Evolutionary conservation across 192 early-diverging fungal species (phyloP).

Genomic region (Coemansia brasiliensis): DNA sequence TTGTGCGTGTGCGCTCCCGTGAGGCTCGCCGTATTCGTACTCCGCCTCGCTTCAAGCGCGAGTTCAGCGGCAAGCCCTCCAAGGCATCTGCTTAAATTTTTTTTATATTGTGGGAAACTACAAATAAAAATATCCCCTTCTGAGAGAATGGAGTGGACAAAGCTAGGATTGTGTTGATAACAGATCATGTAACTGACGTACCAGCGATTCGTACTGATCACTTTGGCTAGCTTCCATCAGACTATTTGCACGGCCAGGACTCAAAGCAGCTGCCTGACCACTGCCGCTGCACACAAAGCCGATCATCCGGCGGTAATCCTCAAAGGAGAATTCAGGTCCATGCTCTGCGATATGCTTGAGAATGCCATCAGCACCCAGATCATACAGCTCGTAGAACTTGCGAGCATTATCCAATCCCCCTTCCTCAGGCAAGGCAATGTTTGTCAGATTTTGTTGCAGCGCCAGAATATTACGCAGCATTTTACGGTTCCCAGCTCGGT

Average conservation of each 20-base stretch:
- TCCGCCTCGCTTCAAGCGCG: too few species aligned
- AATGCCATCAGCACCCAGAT: constrained; percentile 61
- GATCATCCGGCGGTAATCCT: constrained; percentile 78
- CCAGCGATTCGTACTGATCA: constrained; percentile 33
- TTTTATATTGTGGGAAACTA: too few species aligned
- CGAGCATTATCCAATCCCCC: constrained; percentile 68
- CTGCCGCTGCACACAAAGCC: constrained; percentile 63
- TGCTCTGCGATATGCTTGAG: constrained; percentile 61
- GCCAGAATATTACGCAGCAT: constrained; percentile 83
- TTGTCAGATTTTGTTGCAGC: constrained; percentile 85
- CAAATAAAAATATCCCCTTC: too few species aligned
- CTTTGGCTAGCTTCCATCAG: constrained; percentile 27
- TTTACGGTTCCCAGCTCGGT: constrained; percentile 69
- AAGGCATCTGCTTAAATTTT: too few species aligned
- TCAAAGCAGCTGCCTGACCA: constrained; percentile 23
- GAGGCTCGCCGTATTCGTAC: neutral
- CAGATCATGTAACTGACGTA: constrained; percentile 35
- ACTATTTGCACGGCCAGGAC: constrained; percentile 24
- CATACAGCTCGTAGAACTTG: constrained; percentile 75
- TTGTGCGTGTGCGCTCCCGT: constrained; percentile 91
- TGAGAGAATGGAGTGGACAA: too few species aligned
- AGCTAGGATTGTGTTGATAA: constrained; percentile 23
- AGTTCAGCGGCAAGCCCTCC: too few species aligned
- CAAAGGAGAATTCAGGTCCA: constrained; percentile 66
- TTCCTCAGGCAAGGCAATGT: constrained; percentile 66